Conservation (phyloP, 2,329 filamentous ascomycete species). For the Chrysosporium keratinophilum region DNA sequence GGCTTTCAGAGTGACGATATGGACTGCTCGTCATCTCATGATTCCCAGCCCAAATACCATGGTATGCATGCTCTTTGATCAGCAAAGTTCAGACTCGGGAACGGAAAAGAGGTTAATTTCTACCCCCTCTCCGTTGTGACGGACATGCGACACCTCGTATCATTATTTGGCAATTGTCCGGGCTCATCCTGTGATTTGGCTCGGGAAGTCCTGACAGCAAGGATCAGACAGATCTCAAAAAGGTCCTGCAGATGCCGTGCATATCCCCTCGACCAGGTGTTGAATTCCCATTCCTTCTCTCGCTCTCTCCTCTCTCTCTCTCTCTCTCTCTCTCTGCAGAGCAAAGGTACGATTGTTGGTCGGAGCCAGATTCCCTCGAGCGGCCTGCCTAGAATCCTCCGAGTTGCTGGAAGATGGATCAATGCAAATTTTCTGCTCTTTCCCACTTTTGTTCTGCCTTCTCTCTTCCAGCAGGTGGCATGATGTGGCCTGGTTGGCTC, state of each 20-base stretch:
- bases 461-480: neutral
- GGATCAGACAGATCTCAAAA: slow-evolving; percentile 5
- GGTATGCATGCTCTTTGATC: neutral
- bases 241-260: slow-evolving; percentile 4
- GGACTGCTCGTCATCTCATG: too few species aligned
- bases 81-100: neutral
- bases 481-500: neutral
- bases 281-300: slow-evolving; percentile 2
- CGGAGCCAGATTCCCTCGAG: neutral
- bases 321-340: too few species aligned
- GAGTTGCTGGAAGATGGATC: too few species aligned
- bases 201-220: neutral
- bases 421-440: neutral
- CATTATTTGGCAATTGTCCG: neutral
- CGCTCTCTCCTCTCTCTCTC: neutral
- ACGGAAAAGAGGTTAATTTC: neutral
- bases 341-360: neutral
- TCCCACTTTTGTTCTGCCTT: neutral
- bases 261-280: slow-evolving; percentile 5
- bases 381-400: neutral
- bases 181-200: neutral
- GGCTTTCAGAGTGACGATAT: too few species aligned
- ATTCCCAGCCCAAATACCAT: neutral
- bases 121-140: neutral
- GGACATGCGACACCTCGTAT: slow-evolving; percentile 7